Evolutionary conservation across 2,329 filamentous ascomycete genomes (phyloP), one percentile per base, ranked within the genome.

Genomic region (Paracamarosporium sp.): DNA sequence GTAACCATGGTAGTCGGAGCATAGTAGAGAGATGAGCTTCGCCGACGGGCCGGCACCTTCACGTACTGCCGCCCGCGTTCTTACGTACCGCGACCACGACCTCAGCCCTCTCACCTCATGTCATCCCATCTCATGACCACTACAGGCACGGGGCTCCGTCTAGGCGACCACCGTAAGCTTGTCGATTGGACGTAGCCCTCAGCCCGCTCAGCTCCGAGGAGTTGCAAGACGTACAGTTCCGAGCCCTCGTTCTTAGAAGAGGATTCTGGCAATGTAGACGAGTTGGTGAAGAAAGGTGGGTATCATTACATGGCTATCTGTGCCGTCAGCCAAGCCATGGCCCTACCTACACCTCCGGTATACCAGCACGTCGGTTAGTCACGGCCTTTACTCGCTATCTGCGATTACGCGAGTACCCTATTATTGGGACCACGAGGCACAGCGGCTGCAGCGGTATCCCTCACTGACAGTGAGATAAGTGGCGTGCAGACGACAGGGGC

Each of bases 381-480:
- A 4, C 45, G 30, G 30, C 15, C 45, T 22, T 20, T 25, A 1
- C 17, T 13, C 41, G n/a, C n/a, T 41, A 41, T 43, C 40, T 17
- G 11, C 17, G 8, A 17, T 40, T 40, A 40, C n/a, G 40, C 40
- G 40, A 43, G 40, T 24, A 12, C 43, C 31, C 31, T 4, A 4
- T 5, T 40, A 11, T 22, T 7, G 13, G 2, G n/a, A 48, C 30
- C 15, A 30, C 43, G 20, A n/a, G 17, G 12, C 24, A 15, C 31
- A 27, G 33, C 47, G 47, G 47, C 33, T 40, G 11, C 33, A 50
- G 47, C 47, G 25, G 47, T 50, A 28, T 40, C 44, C 25, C 24
- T 17, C 17, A 36, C 28, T n/a, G 31, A 17, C 22, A 20, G 33
- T 50, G 47, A 50, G 47, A 40, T 50, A 4, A 38, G 47, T 38